Evolutionary conservation across 2,329 filamentous ascomycete species (phyloP), one percentile per base, ranked within the genome.

Genomic region (Allantophomopsis cytisporea): DNA sequence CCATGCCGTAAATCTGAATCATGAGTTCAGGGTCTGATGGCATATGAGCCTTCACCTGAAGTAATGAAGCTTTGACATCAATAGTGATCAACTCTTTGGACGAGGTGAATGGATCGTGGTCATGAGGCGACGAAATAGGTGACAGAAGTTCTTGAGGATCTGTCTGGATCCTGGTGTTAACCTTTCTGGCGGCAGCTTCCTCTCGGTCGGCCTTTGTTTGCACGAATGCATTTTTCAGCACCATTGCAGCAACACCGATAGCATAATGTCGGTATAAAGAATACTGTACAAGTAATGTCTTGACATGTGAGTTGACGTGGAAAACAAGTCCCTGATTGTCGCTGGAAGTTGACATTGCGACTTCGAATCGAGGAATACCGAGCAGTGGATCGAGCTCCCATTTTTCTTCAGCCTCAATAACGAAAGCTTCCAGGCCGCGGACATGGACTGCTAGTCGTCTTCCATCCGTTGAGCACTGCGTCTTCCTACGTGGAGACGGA

Each of bases 241-340:
- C 84, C 54, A 78, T 79, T 17, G 72, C 64, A 7, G 89, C 91
- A 43, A 96, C 77, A 1, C 86, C 83, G 18, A 93, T 70, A 1
- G 88, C 82, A 54, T 95, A 98, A 55, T 94, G 88, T 3, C 88
- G 80, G 57, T 93, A 94, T 0, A 98, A 71, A 1, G 93, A 98
- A 55, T 96, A 96, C 38, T 93, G 82, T 7, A 94, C 54, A 44
- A 84, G 76, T 2, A 98, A 62, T 5, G 83, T 85, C 48, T 82
- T 81, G 15, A 91, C 71, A 39, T 83, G 75, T 0, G 85, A 83
- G 48, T 93, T 86, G 34, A 96, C 62, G 54, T 96, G 86, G 53
- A 95, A 84, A 5, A 94, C 69, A 0, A 87, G 83, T 0, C 88
- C 89, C 52, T 94, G 84, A 21, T 75, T 75, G 57, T 98, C 91